Evolutionary conservation across 129 eudicot species (phyloP).

Genomic region (Sambucus nigra): DNA sequence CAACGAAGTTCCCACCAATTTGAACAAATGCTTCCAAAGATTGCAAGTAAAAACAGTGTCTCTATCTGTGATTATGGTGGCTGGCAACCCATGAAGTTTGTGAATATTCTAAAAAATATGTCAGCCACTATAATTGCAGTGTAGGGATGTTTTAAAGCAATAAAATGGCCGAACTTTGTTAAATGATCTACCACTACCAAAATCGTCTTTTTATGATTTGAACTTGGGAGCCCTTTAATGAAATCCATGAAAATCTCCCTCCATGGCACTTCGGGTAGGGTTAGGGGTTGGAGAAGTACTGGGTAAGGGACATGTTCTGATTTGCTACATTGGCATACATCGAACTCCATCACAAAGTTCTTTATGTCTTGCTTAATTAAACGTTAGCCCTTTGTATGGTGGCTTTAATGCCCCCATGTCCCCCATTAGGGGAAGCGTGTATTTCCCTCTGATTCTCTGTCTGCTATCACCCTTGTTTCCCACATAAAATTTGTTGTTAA

Average conservation of each 20-base stretch:
- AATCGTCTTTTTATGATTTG: not conserved
- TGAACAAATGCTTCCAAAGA: not conserved
- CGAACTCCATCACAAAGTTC: too few species aligned
- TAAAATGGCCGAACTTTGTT: not conserved
- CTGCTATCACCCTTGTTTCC: not conserved
- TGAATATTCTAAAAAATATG: not conserved
- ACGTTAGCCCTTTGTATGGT: not conserved
- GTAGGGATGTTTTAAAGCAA: not conserved
- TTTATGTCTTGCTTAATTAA: too few species aligned
- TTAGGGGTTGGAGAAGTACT: too few species aligned
- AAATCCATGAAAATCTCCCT: not conserved
- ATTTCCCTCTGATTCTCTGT: not conserved
- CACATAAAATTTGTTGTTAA: not conserved
- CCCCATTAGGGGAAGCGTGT: not conserved
- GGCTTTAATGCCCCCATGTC: not conserved
- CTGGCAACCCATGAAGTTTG: not conserved
- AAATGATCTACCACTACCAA: slow-evolving; percentile 1
- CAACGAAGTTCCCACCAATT: not conserved
- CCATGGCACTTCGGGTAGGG: too few species aligned
- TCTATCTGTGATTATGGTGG: not conserved
- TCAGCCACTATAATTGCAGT: not conserved
- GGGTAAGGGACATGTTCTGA: too few species aligned
- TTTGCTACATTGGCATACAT: too few species aligned
- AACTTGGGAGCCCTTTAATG: not conserved
- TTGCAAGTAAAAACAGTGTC: not conserved